These are phyloP conservation scores for Diaporthe vaccinii DNA, from an alignment of 2,329 filamentous ascomycete species.

Conservation along the genomic window DNA sequence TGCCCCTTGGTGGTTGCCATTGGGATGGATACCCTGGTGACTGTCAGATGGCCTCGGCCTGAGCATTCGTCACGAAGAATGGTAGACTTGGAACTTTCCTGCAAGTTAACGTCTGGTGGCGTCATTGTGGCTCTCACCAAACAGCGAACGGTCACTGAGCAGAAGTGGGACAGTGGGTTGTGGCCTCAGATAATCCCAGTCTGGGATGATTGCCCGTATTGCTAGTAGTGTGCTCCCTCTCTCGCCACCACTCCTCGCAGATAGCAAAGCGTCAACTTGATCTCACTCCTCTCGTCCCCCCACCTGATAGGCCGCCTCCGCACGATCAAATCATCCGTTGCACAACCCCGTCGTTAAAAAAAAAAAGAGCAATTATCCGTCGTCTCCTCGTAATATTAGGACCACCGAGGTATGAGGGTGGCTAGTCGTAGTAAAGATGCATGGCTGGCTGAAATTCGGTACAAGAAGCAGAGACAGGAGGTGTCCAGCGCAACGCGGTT, in stretches of 20 bases:
- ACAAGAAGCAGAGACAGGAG: conserved; percentile 41
- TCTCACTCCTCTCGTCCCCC: conserved; percentile 13
- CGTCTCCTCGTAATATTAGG: conserved; percentile 42
- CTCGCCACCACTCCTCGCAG: neutral
- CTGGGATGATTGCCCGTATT: conserved; percentile 35
- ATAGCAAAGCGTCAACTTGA: conserved; percentile 12
- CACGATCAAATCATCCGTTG: conserved; percentile 33
- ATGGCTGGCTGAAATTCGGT: conserved; percentile 40
- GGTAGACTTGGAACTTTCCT: neutral
- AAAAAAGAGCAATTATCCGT: conserved; percentile 39
- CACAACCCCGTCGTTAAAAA: conserved; percentile 37
- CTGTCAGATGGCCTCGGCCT: neutral
- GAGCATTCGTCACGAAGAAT: neutral
- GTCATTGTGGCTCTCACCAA: neutral
- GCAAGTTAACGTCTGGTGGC: neutral
- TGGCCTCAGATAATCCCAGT: conserved; percentile 10
- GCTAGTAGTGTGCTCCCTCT: conserved; percentile 27
- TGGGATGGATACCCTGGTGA: neutral
- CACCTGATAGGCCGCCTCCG: conserved; percentile 30
- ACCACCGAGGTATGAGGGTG: conserved; percentile 38
- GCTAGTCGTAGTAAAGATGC: conserved; percentile 38
- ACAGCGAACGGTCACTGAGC: conserved; percentile 2
- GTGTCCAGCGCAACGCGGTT: conserved; percentile 34
- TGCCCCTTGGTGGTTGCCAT: neutral
- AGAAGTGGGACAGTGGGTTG: neutral